Percentiles rank a stretch among this genome's conserved stretches.
phyloP scores from a whole-genome alignment of 495 filamentous ascomycete species.

The Hyaloscypha finlandica region DNA sequence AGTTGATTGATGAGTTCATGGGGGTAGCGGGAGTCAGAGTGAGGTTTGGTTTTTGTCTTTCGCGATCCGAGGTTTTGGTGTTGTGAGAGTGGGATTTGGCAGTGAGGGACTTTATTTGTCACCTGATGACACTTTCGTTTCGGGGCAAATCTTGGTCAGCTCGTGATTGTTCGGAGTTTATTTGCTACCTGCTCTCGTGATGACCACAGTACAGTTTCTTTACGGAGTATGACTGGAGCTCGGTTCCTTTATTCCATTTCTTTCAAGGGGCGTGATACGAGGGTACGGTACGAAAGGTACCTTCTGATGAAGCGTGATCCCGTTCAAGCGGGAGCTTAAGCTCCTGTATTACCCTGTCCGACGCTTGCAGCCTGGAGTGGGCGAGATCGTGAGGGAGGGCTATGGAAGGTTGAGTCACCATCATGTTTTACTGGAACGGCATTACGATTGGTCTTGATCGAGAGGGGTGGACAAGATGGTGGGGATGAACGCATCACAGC shows the following conservation, averaged over 20 bases:
- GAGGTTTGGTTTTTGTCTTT: background rate
- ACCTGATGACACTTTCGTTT: slow-evolving; percentile 9
- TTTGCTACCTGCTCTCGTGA: slow-evolving; percentile 5
- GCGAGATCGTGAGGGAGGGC: slow-evolving; percentile 19
- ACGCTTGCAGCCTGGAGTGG: slow-evolving; percentile 15
- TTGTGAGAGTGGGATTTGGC: background rate
- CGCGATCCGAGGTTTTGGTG: background rate
- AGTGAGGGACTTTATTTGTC: background rate
- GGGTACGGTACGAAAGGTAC: background rate
- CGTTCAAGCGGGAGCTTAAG: slow-evolving; percentile 11
- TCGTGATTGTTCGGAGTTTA: slow-evolving; percentile 9
- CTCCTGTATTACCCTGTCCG: slow-evolving; percentile 17
- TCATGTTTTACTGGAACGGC: background rate
- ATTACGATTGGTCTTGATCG: slow-evolving; percentile 11
- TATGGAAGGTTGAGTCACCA: slow-evolving; percentile 23
- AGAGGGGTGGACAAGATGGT: background rate
- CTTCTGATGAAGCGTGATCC: slow-evolving; percentile 8
- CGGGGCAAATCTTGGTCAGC: slow-evolving; percentile 1
- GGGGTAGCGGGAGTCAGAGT: background rate
- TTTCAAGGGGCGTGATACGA: slow-evolving; percentile 10
- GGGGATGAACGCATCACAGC: slow-evolving; percentile 4
- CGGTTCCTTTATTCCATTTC: no score
- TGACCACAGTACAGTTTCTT: background rate
- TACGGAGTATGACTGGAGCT: background rate
- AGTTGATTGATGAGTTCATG: background rate